Percentiles rank a stretch among this genome's conserved stretches.
Conservation (phyloP, 495 filamentous ascomycete species). For the Penicillium nucicola region DNA sequence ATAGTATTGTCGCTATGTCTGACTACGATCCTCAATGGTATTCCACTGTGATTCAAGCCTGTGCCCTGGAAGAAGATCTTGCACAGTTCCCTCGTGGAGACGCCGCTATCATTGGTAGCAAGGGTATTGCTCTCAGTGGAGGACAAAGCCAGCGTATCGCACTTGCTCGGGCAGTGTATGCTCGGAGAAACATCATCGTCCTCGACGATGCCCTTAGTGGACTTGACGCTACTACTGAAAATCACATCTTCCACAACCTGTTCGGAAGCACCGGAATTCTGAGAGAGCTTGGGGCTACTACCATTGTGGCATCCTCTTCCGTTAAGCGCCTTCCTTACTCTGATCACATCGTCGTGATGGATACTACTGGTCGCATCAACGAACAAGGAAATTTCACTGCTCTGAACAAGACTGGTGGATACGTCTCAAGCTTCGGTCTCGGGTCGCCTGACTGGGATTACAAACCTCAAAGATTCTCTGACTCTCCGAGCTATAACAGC, state of each 20-base stretch:
- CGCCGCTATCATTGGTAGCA: constrained; percentile 59
- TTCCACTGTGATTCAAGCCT: constrained; percentile 59
- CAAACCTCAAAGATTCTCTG: constrained; percentile 23
- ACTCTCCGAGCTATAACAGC: constrained; percentile 17
- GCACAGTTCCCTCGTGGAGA: constrained; percentile 53
- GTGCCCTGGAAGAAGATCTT: constrained; percentile 57
- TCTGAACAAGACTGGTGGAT: constrained; percentile 44
- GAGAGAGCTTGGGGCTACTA: constrained; percentile 43
- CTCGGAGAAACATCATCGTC: constrained; percentile 50
- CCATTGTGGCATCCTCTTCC: constrained; percentile 51
- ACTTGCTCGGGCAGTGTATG: constrained; percentile 57
- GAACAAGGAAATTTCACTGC: constrained; percentile 52
- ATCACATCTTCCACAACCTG: constrained; percentile 55
- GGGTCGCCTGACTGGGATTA: constrained; percentile 28
- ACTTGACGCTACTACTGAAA: constrained; percentile 58
- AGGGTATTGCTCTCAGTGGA: constrained; percentile 61
- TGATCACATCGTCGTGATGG: constrained; percentile 52
- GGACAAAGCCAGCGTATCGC: constrained; percentile 66
- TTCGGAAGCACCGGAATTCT: constrained; percentile 55
- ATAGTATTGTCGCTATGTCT: constrained; percentile 55
- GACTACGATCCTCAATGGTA: constrained; percentile 59
- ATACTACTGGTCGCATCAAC: constrained; percentile 36
- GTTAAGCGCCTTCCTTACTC: constrained; percentile 47
- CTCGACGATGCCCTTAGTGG: constrained; percentile 61
- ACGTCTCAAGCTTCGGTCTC: constrained; percentile 47